Conservation (phyloP, 1,139 yeast species). For the Saccharomyces hybrid region DNA sequence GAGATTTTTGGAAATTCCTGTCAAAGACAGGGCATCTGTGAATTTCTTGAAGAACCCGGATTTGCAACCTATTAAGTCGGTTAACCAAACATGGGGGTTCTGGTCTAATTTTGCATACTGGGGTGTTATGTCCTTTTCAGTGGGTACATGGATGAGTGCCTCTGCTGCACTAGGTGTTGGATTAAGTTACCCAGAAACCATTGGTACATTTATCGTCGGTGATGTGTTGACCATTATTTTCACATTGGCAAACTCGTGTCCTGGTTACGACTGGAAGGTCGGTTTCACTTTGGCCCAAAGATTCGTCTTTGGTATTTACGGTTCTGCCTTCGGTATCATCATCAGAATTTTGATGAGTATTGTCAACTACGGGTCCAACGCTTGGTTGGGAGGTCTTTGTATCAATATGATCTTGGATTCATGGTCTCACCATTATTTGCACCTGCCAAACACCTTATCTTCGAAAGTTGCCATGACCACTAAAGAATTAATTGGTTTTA, state of each 20-base stretch:
- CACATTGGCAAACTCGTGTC: slow-evolving; percentile 38
- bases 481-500: slow-evolving; percentile 37
- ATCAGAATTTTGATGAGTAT: slow-evolving; percentile 38
- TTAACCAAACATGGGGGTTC: slow-evolving; percentile 37
- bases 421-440: slow-evolving; percentile 34
- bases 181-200: slow-evolving; percentile 36
- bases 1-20: slow-evolving; percentile 30
- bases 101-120: slow-evolving; percentile 38
- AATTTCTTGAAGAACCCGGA: slow-evolving; percentile 34
- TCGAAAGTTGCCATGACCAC: slow-evolving; percentile 35
- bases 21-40: slow-evolving; percentile 27
- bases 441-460: slow-evolving; percentile 33
- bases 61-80: slow-evolving; percentile 33
- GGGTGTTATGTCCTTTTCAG: slow-evolving; percentile 37
- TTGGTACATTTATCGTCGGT: slow-evolving; percentile 38
- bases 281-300: slow-evolving; percentile 42
- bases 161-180: slow-evolving; percentile 37
- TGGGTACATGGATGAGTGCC: slow-evolving; percentile 39
- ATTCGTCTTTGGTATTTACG: slow-evolving; percentile 40
- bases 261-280: slow-evolving; percentile 40
- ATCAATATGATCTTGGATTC: slow-evolving; percentile 33
- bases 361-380: slow-evolving; percentile 39
- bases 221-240: slow-evolving; percentile 36
- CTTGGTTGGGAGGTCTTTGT: slow-evolving; percentile 38
- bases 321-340: slow-evolving; percentile 37